Percentiles rank a stretch among this genome's conserved stretches.
phyloP scores from a whole-genome alignment of 768 basidiomycete genomes.

The Boletus reticulatus region DNA sequence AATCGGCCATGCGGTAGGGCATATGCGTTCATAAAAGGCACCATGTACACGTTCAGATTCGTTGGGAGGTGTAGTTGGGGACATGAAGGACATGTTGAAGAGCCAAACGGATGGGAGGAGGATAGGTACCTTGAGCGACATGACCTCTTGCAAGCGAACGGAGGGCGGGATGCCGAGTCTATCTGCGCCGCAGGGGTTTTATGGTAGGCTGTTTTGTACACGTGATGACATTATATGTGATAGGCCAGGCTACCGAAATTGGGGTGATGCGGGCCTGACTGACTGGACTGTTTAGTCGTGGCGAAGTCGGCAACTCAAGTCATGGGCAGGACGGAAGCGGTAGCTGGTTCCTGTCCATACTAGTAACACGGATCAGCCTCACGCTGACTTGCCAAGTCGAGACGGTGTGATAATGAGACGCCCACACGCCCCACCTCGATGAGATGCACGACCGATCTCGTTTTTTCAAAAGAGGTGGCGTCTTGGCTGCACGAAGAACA shows the following conservation, averaged over 20 bases:
- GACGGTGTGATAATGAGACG: background rate
- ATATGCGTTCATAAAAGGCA: slow-evolving; percentile 23
- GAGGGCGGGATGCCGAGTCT: background rate
- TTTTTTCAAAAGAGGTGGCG: background rate
- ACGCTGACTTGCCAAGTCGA: background rate
- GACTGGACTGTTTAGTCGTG: no score
- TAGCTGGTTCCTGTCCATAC: no score
- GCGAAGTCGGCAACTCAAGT: no score
- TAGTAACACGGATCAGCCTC: background rate
- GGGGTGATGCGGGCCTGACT: background rate
- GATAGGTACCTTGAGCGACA: slow-evolving; percentile 21
- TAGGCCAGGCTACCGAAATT: background rate
- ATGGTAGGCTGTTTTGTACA: slow-evolving; percentile 12
- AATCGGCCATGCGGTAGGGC: slow-evolving; percentile 20
- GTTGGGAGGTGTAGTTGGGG: slow-evolving; percentile 20
- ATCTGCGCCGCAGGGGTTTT: slow-evolving; percentile 1
- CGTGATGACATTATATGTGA: slow-evolving; percentile 8
- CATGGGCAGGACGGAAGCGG: no score
- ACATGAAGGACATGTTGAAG: slow-evolving; percentile 26
- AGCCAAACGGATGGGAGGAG: slow-evolving; percentile 27
- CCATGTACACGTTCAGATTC: slow-evolving; percentile 18
- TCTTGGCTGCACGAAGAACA: no score
- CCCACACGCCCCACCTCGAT: no score
- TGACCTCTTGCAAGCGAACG: background rate
- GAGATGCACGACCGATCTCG: background rate